A percentile compares a stretch with the other conserved stretches of the same genome.
These are phyloP conservation scores for Tylopilus subfusipes DNA, from an alignment of 768 basidiomycete genomes.

Conservation along the genomic window DNA sequence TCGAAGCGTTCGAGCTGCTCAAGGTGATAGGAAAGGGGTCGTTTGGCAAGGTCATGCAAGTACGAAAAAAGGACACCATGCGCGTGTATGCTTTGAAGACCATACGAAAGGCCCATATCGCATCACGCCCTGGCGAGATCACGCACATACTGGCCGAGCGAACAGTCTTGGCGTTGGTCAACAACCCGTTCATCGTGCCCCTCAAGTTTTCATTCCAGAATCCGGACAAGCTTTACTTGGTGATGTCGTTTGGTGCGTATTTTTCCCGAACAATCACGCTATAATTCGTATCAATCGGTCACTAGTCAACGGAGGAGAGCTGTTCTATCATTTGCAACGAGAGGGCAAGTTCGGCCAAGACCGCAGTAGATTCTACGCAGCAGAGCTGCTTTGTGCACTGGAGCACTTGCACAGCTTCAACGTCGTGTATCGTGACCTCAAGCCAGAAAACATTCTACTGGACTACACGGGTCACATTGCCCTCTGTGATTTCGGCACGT, in stretches of 20 bases:
- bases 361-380: slow-evolving; percentile 94
- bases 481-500: slow-evolving; percentile 87
- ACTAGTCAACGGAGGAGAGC: slow-evolving; percentile 91
- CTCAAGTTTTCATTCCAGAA: slow-evolving; percentile 99
- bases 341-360: slow-evolving; percentile 95
- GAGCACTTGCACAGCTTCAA: slow-evolving; percentile 98
- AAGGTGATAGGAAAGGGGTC: slow-evolving; percentile 98
- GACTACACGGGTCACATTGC: slow-evolving; percentile 99
- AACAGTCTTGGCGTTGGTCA: slow-evolving; percentile 94
- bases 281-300: neutral
- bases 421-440: slow-evolving; percentile 96
- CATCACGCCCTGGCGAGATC: slow-evolving; percentile 93
- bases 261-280: neutral
- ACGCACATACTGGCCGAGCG: slow-evolving; percentile 97
- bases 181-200: slow-evolving; percentile 98
- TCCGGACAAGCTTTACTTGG: slow-evolving; percentile 94
- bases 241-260: slow-evolving; percentile 87
- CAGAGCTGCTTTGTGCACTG: slow-evolving; percentile 91
- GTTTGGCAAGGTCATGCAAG: slow-evolving; percentile 99
- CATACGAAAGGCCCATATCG: slow-evolving; percentile 97
- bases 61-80: slow-evolving; percentile 96
- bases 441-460: slow-evolving; percentile 96
- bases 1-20: slow-evolving; percentile 93
- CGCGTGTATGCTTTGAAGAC: slow-evolving; percentile 98
- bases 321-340: slow-evolving; percentile 96